Evolutionary conservation across 2,329 filamentous ascomycete genomes (phyloP).

Genomic region (Metarhizium rileyi): DNA sequence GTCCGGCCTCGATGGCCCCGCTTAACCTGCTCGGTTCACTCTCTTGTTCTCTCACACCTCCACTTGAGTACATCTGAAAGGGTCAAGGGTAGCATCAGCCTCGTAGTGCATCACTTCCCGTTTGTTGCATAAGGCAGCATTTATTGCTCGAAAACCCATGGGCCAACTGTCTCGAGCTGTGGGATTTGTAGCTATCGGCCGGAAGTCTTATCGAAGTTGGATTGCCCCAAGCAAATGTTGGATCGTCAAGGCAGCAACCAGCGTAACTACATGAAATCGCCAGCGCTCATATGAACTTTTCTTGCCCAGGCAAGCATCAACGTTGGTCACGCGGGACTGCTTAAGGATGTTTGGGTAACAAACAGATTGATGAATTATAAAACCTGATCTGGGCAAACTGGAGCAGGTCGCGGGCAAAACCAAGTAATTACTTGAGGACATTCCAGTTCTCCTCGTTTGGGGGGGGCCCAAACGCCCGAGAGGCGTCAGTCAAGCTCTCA

Average conservation of each 20-base stretch:
- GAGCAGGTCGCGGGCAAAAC: slow-evolving; percentile 50
- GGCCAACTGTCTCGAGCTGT: not conserved
- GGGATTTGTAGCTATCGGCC: not conserved
- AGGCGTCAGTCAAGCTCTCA: slow-evolving; percentile 46
- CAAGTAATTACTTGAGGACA: slow-evolving; percentile 50
- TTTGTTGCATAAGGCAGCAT: too few relatives aligned
- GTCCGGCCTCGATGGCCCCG: too few relatives aligned
- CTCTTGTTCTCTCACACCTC: too few relatives aligned
- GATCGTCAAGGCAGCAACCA: not conserved
- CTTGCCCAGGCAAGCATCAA: not conserved
- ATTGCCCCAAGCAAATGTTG: not conserved
- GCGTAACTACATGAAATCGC: not conserved
- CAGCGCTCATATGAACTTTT: not conserved
- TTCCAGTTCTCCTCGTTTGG: slow-evolving; percentile 52
- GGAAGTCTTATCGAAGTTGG: not conserved
- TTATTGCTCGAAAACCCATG: not conserved
- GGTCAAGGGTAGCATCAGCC: too few relatives aligned
- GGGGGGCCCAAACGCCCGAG: slow-evolving; percentile 46
- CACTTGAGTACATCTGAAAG: too few relatives aligned
- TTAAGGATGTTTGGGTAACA: not conserved
- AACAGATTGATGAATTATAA: too few relatives aligned
- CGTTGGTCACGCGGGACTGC: not conserved
- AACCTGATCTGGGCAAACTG: slow-evolving; percentile 30
- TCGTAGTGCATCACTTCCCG: too few relatives aligned
- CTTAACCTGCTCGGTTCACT: too few relatives aligned